Conservation (phyloP, 1,284 basidiomycete species). For the Afroboletus lepidellus region DNA sequence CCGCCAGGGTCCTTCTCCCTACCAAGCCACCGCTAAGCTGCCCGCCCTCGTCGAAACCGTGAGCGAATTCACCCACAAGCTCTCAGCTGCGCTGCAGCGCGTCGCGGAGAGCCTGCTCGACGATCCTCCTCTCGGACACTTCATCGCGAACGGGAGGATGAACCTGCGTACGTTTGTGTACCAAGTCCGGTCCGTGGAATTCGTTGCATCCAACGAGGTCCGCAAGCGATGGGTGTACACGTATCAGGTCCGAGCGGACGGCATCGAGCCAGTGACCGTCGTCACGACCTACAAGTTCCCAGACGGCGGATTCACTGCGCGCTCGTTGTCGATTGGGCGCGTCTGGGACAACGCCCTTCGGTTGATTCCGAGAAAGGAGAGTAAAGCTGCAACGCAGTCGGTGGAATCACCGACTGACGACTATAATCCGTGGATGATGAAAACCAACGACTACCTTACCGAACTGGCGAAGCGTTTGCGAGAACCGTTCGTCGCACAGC, state of each 20-base stretch:
- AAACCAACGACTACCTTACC: conserved; percentile 11
- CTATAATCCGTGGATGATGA: conserved; percentile 15
- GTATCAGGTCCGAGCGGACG: conserved; percentile 22
- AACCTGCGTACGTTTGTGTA: conserved; percentile 26
- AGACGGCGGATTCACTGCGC: background rate
- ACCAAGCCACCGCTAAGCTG: background rate
- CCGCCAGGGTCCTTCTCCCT: conserved; percentile 10
- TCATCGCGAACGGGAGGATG: conserved; percentile 32
- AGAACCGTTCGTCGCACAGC: conserved; percentile 21
- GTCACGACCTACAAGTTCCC: conserved; percentile 15
- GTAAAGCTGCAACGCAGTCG: background rate
- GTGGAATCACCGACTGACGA: conserved; percentile 3
- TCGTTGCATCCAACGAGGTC: conserved; percentile 2
- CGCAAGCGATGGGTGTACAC: conserved; percentile 11
- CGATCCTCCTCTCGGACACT: conserved; percentile 29
- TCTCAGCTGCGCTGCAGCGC: conserved; percentile 13
- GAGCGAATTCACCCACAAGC: conserved; percentile 12
- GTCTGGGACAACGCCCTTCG: conserved; percentile 25
- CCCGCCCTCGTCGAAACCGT: conserved; percentile 10
- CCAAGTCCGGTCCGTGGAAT: conserved; percentile 20
- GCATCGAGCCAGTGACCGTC: conserved; percentile 16
- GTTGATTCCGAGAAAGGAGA: conserved; percentile 4
- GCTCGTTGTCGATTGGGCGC: conserved; percentile 18
- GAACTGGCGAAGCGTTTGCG: conserved; percentile 14
- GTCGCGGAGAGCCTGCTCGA: conserved; percentile 19